Evolutionary conservation across 192 early-diverging fungal species (phyloP), one percentile per base, ranked within the genome.

Genomic region (Bifiguratus adelaidae): DNA sequence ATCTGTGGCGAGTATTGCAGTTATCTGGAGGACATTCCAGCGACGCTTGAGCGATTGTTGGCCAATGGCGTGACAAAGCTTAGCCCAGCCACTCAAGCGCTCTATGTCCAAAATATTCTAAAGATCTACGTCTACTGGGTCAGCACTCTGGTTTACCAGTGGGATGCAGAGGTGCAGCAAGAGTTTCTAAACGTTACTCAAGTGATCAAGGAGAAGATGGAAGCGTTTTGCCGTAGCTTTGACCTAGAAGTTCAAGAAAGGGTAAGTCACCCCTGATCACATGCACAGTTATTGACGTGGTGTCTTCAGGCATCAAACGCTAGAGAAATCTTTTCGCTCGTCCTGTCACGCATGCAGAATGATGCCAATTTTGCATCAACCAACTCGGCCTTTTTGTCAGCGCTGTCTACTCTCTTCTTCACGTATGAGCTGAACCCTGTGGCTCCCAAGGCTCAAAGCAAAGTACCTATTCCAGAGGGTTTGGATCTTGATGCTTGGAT

Each of bases 371-470:
- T n/a, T n/a, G n/a, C 51, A 2, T 55, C 57, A 16, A 23, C 49
- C 11, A 55, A 74, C 2, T 74, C 78, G 23, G 41, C 48, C 1
- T 41, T 85, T 24, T 63, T 81, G 29, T 50, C 61, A 30, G 74
- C 77, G 5, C 64, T 91, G n/a, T 65, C 70, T 4, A 55, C 54
- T 11, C 47, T 88, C 24, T 93, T 85, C 56, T 78, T 86, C 47
- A 70, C 60, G 7, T 88, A 83, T 41, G 94, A 91, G 32, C 70
- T 97, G 12, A 94, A 91, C 42, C 92, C 92, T 1, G 89, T 97
- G 0, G 88, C 88, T 11, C 72, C 81, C 2, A 86, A 85, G 30
- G 94, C 94, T 0, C 94, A 97, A 63, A 74, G 72, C 48, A 85
- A 87, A 55, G 91, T 97, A 1, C 86, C 89, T 13, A 60, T 95